Evolutionary conservation across 371 early-diverging fungal species (phyloP), one percentile per base, ranked within the genome.

Genomic region (Rhizopus sp.): DNA sequence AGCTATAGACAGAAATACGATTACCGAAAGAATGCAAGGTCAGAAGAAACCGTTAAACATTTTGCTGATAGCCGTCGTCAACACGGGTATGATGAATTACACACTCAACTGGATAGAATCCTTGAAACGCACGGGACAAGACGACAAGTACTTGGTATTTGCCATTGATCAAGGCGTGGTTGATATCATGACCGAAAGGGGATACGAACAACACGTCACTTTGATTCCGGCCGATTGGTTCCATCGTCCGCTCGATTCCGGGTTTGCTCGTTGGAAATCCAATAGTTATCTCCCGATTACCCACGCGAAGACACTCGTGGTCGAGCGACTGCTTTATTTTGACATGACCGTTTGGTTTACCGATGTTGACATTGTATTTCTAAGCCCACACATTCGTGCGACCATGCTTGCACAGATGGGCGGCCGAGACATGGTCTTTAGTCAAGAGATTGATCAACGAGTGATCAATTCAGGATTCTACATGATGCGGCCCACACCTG

Each of bases 61-160:
- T 13, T 39, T 73, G 17, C 38, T 73, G 32, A 70, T 65, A 10
- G 70, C 73, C 5, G 73, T 75, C 30, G 73, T 61, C 29, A 73
- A 70, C 33, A 49, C 45, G 31, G 73, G 73, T 31, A 73, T 73
- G 73, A 53, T 67, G 6, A 68, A 69, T 10, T 70, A 70, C 44
- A 70, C 70, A 2, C 50, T 73, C 13, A 73, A 73, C 55, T 73
- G 73, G 73, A 67, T 70, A n/a, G 68, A 73, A 41, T 73, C 73
- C 1, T 57, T 73, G n/a, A 40, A 50, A 16, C 60, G 58, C 5
- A 62, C 65, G 3, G 45, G 62, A 9, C 57, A 59, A 39, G 65
- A 51, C 4, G 57, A 44, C 31, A 63, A 59, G 32, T 73, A 57
- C 31, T 50, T 73, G 16, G 65, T 73, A 3, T 73, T 73, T 53